Evolutionary conservation across 345 rosid species (phyloP).

Genomic region (Ceriops decandra): DNA sequence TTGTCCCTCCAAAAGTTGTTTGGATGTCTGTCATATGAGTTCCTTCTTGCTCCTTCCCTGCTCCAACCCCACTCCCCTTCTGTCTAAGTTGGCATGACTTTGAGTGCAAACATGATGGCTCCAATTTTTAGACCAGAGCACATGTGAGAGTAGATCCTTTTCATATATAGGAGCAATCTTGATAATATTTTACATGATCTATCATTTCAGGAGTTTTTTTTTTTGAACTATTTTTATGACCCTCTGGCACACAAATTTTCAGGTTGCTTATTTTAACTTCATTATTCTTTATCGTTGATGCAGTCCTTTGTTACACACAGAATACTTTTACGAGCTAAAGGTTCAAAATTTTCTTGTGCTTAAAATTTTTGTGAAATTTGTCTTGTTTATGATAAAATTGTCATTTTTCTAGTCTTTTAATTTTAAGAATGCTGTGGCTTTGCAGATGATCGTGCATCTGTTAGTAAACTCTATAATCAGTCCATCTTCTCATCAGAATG

Average conservation of each 20-base stretch:
- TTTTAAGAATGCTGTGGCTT: constrained; percentile 3
- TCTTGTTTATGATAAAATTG: not conserved
- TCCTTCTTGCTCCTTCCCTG: not conserved
- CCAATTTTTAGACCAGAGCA: too few relatives aligned
- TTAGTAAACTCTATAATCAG: constrained; percentile 13
- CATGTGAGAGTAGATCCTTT: too few relatives aligned
- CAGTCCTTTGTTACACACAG: constrained; percentile 79
- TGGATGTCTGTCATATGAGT: not conserved
- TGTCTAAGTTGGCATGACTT: too few relatives aligned
- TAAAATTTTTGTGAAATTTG: not conserved
- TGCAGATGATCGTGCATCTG: constrained; percentile 38
- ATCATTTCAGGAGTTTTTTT: not conserved
- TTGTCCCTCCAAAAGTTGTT: not conserved
- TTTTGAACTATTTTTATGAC: not conserved
- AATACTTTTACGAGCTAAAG: constrained; percentile 43
- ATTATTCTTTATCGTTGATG: constrained; percentile 22
- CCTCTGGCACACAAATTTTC: not conserved
- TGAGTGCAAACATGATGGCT: too few relatives aligned
- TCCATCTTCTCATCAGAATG: constrained; percentile 45
- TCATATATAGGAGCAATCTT: not conserved
- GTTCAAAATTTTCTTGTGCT: constrained; percentile 19
- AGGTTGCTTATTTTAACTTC: not conserved
- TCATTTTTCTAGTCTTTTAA: not conserved
- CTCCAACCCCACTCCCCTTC: too few relatives aligned
- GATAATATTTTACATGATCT: not conserved